phyloP scores from a whole-genome alignment of 768 basidiomycete species.

The Macrolepiota dolichaula region DNA sequence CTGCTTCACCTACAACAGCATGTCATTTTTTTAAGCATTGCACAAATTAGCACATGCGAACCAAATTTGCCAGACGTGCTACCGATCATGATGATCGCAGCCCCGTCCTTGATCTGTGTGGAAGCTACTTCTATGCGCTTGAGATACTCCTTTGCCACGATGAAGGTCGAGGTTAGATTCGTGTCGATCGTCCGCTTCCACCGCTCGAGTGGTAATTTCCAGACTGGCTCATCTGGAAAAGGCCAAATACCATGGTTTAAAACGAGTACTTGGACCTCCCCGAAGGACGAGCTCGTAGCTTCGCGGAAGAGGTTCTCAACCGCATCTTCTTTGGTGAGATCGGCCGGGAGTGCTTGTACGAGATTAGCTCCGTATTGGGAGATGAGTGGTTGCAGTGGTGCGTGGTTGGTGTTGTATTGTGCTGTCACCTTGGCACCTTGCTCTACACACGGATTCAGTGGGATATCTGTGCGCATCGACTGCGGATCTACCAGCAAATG shows the following conservation, averaged over 20 bases:
- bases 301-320: constrained; percentile 47
- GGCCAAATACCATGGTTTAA: constrained; percentile 63
- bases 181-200: constrained; percentile 61
- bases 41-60: constrained; percentile 6
- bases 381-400: constrained; percentile 37
- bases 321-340: constrained; percentile 55
- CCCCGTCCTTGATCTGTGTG: constrained; percentile 46
- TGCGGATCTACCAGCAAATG: constrained; percentile 49
- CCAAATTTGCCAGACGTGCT: constrained; percentile 74
- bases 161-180: constrained; percentile 67
- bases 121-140: constrained; percentile 36
- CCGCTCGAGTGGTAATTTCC: constrained; percentile 55
- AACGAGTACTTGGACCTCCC: constrained; percentile 52
- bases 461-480: not conserved
- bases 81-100: constrained; percentile 63
- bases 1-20: constrained; percentile 42
- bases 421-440: constrained; percentile 71
- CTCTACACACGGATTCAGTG: constrained; percentile 32
- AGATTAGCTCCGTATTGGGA: constrained; percentile 30
- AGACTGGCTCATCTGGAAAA: constrained; percentile 42
- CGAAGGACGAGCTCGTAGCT: constrained; percentile 33
- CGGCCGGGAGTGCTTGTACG: constrained; percentile 44
- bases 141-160: constrained; percentile 64
- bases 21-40: not conserved
- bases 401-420: constrained; percentile 58